A percentile compares a stretch with the other conserved stretches of the same genome.
These are phyloP conservation scores for Schizochytrium sp. DNA, from an alignment of 108 stramenopile genomes.

Conservation along the genomic window DNA sequence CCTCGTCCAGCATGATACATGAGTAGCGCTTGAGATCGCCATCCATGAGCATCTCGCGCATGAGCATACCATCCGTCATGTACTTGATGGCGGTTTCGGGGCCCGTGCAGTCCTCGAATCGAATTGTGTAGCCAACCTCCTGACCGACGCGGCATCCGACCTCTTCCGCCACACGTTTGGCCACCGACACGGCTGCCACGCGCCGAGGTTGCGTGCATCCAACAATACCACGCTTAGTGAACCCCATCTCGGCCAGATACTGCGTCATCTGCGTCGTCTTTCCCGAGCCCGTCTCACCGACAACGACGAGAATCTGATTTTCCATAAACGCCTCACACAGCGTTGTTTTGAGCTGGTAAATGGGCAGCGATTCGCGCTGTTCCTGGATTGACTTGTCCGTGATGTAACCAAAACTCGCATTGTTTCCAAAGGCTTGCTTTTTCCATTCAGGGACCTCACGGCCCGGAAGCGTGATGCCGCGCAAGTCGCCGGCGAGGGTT, in stretches of 20 bases:
- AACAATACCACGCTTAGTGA: constrained; percentile 79
- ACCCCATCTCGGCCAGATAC: constrained; percentile 88
- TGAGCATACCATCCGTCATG: constrained; percentile 98
- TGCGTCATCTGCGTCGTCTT: constrained; percentile 99
- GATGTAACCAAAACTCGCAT: constrained; percentile 82
- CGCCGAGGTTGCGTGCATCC: constrained; percentile 98
- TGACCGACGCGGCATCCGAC: constrained; percentile 83
- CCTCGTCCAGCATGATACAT: constrained; percentile 87
- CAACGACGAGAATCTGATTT: constrained; percentile 81
- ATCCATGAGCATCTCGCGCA: constrained; percentile 80
- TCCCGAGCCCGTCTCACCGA: constrained; percentile 90
- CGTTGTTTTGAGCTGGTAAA: constrained; percentile 71
- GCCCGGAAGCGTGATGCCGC: constrained; percentile 78
- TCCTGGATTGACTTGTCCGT: constrained; percentile 82
- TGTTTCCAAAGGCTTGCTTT: constrained; percentile 83
- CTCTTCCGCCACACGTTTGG: constrained; percentile 98
- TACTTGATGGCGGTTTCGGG: constrained; percentile 88
- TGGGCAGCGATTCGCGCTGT: constrained; percentile 86
- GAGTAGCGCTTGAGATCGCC: constrained; percentile 74
- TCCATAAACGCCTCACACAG: constrained; percentile 64
- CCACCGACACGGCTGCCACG: constrained; percentile 93
- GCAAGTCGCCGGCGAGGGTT: constrained; percentile 90
- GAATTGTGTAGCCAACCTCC: constrained; percentile 93
- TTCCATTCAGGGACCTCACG: constrained; percentile 95
- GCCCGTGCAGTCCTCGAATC: constrained; percentile 94